Conservation (phyloP, 192 early-diverging fungal genomes). For the Coemansia sp. region DNA sequence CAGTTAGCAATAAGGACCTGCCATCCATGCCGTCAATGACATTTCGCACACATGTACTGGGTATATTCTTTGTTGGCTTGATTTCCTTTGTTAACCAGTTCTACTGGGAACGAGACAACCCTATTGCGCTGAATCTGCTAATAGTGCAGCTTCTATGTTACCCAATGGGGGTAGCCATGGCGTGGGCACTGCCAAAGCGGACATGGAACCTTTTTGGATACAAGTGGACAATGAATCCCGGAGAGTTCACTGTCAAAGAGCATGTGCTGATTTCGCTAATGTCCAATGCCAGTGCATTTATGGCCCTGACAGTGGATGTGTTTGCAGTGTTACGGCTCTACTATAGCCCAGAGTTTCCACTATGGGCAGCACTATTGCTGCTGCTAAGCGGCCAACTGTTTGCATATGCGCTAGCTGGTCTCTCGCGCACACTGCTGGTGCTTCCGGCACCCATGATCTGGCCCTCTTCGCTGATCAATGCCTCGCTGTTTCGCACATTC, state of each 20-base stretch:
- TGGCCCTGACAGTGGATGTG: constrained; percentile 72
- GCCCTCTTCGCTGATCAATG: constrained; percentile 76
- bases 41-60: constrained; percentile 69
- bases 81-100: constrained; percentile 76
- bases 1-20: constrained; percentile 66
- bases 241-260: constrained; percentile 86
- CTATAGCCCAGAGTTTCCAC: constrained; percentile 65
- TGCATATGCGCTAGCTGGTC: constrained; percentile 69
- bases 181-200: constrained; percentile 58
- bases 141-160: constrained; percentile 75
- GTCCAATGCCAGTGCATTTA: constrained; percentile 69
- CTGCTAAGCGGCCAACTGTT: constrained; percentile 68
- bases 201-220: constrained; percentile 56
- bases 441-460: constrained; percentile 84
- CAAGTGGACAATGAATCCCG: constrained; percentile 67
- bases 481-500: constrained; percentile 75
- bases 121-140: constrained; percentile 65
- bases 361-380: constrained; percentile 61
- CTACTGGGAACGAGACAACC: constrained; percentile 84
- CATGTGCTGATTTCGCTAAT: constrained; percentile 82
- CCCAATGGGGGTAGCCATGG: constrained; percentile 69
- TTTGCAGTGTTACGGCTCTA: constrained; percentile 65
- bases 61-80: constrained; percentile 62
- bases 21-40: constrained; percentile 66
- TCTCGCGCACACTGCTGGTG: constrained; percentile 74